Evolutionary conservation across 768 basidiomycete species (phyloP), one percentile per base, ranked within the genome.

Genomic region (Grammothele lineata): DNA sequence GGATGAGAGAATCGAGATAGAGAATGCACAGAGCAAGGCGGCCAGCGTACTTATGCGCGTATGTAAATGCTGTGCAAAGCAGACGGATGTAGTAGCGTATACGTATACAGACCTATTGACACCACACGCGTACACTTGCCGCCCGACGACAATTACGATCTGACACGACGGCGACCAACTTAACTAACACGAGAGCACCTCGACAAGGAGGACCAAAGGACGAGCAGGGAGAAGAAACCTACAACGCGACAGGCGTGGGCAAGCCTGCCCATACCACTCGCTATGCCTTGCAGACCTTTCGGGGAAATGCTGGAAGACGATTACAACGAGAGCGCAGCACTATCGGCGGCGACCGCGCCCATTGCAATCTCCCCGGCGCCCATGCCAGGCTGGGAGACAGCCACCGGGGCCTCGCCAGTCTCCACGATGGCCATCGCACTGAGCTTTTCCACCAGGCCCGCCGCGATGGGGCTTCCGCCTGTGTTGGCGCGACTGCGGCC

Each of bases 11-110:
- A 30, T 5, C n/a, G 23, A 42, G 21, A 22, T 18, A 51, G 44
- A 53, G 41, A 44, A 52, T 39, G 56, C 57, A 53, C 56, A 54
- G n/a, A n/a, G 53, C 53, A 55, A 46, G 53, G 48, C 53, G 45
- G 41, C 43, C 10, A 34, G 43, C 43, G 43, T 37, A 42, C 35
- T 37, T 40, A 8, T 9, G 30, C 30, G 30, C 15, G 15, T 32
- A 32, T 32, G 30, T n/a, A n/a, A n/a, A n/a, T n/a, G n/a, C n/a
- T n/a, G n/a, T n/a, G n/a, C n/a, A n/a, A n/a, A n/a, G n/a, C n/a
- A n/a, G n/a, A n/a, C n/a, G 27, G 27, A 30, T 14, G 8, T 7
- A 7, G 32, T 26, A 47, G 46, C 45, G 45, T 51, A 57, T 46
- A 50, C 27, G 47, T 50, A 48, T 49, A 54, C 40, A n/a, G 12